Conservation (phyloP, 805 yeast species). For the Pichia paraexigua region DNA sequence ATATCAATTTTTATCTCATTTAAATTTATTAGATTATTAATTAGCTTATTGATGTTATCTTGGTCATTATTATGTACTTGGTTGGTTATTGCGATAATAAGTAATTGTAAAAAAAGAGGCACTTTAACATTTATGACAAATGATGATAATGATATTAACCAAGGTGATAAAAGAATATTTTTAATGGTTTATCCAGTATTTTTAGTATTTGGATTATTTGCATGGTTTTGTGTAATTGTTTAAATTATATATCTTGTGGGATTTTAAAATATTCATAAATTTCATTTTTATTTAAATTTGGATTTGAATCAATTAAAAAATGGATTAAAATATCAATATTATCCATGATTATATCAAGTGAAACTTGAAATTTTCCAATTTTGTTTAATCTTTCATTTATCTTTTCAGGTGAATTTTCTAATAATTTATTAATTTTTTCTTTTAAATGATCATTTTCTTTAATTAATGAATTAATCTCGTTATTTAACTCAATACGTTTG, state of each 20-base stretch:
- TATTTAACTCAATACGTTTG: slow-evolving; percentile 5
- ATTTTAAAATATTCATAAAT: slow-evolving; percentile 34
- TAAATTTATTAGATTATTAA: slow-evolving; percentile 34
- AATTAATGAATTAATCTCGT: slow-evolving; percentile 10
- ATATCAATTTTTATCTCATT: slow-evolving; percentile 36
- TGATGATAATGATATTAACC: slow-evolving; percentile 26
- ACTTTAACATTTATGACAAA: slow-evolving; percentile 12
- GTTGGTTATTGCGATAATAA: slow-evolving; percentile 41
- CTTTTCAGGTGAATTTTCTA: slow-evolving; percentile 2
- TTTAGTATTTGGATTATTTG: slow-evolving; percentile 42
- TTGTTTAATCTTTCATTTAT: background rate
- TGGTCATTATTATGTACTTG: slow-evolving; percentile 50
- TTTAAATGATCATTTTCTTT: slow-evolving; percentile 5
- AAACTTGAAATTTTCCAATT: slow-evolving; percentile 2
- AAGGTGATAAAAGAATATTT: slow-evolving; percentile 45
- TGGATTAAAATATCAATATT: slow-evolving; percentile 35
- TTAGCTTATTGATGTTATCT: slow-evolving; percentile 33
- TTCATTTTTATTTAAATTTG: slow-evolving; percentile 22
- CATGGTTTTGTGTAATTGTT: slow-evolving; percentile 49
- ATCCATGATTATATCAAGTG: slow-evolving; percentile 22
- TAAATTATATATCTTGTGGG: slow-evolving; percentile 30
- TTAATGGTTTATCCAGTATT: slow-evolving; percentile 48
- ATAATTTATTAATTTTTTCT: slow-evolving; percentile 1
- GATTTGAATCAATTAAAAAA: slow-evolving; percentile 25
- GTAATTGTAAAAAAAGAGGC: slow-evolving; percentile 23